These are phyloP conservation scores for Fusarium phyllophilum DNA, from an alignment of 2,329 filamentous ascomycete genomes.

Conservation along the genomic window DNA sequence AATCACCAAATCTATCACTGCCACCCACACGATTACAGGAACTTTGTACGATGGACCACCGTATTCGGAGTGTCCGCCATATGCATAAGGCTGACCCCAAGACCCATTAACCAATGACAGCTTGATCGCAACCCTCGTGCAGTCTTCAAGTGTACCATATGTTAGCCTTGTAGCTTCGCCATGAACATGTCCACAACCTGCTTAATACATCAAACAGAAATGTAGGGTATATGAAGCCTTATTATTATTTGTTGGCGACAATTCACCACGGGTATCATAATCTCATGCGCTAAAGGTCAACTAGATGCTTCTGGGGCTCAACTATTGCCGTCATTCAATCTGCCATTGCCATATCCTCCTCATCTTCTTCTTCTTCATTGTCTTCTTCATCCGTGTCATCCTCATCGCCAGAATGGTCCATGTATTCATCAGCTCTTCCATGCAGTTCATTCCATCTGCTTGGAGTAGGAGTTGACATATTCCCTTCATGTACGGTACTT, in stretches of 20 bases:
- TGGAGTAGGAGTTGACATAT: slow-evolving; percentile 50
- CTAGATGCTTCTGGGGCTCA: neutral
- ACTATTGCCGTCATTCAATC: slow-evolving; percentile 15
- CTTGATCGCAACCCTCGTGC: slow-evolving; percentile 21
- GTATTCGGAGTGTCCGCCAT: neutral
- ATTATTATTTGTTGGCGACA: slow-evolving; percentile 19
- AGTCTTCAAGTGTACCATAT: neutral
- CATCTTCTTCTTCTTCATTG: slow-evolving; percentile 38
- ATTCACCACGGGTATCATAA: slow-evolving; percentile 41
- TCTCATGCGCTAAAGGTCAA: slow-evolving; percentile 21
- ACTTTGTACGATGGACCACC: neutral
- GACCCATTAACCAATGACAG: slow-evolving; percentile 23
- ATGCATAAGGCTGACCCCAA: neutral
- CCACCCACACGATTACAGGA: neutral
- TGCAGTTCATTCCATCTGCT: slow-evolving; percentile 49
- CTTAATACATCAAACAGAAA: neutral
- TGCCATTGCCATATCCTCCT: slow-evolving; percentile 43
- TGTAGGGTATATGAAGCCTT: neutral
- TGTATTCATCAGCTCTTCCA: slow-evolving; percentile 39
- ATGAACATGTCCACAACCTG: neutral
- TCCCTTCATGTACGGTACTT: slow-evolving; percentile 18
- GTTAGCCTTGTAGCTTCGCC: slow-evolving; percentile 7
- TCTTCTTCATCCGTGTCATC: slow-evolving; percentile 44
- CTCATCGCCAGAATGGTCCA: slow-evolving; percentile 42
- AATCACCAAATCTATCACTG: neutral